Base-by-base conservation (phyloP, 2,329 filamentous ascomycete species). In the Trichothecium sympodiale region DNA sequence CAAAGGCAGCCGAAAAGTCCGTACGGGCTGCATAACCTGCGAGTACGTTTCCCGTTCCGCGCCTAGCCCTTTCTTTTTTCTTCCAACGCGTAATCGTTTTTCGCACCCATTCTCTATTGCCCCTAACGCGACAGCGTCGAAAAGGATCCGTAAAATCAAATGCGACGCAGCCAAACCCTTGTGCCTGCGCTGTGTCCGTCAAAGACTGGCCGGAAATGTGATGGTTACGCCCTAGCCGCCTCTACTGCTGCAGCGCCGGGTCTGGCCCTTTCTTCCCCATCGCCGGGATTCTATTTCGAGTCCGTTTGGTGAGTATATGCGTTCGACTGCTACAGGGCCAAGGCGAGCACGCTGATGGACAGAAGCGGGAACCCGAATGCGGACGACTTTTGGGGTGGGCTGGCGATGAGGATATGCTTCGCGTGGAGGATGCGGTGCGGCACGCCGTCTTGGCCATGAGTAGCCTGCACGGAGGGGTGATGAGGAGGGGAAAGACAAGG, bases 191-290 rank as follows among this genome's bases (percentile, higher is more conserved):
- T 76, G 71, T 45, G 62, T 60, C 25, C n/a, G n/a, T n/a, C n/a
- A n/a, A 68, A 64, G 38, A 74, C 71, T 3, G 69, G 71, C 10
- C 62, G 71, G 35, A 65, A 61, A 43, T 76, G 71, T 46, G 71
- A 76, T 46, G 72, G 72, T 39, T 75, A 77, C 38, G 46, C 54
- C 8, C 41, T 10, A 25, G 20, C 20, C 20, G 20, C 20, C 20
- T 6, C 20, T 10, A 26, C 27, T 6, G 10, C 14, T 15, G 34
- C 27, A 41, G 26, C 20, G 30, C 23, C n/a, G 33, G 9, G 35
- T 1, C 38, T 43, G 4, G 38, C 42, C 16, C 40, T 44, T 9
- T 44, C 42, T 2, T 44, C 44, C 7, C 41, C 43, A 8, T 41
- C 39, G 17, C 37, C 38, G 27, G 30, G 33, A 12, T 18, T 43